Evolutionary conservation across 257 asterid species (phyloP), one percentile per base, ranked within the genome.

Genomic region (Petunia secreta): DNA sequence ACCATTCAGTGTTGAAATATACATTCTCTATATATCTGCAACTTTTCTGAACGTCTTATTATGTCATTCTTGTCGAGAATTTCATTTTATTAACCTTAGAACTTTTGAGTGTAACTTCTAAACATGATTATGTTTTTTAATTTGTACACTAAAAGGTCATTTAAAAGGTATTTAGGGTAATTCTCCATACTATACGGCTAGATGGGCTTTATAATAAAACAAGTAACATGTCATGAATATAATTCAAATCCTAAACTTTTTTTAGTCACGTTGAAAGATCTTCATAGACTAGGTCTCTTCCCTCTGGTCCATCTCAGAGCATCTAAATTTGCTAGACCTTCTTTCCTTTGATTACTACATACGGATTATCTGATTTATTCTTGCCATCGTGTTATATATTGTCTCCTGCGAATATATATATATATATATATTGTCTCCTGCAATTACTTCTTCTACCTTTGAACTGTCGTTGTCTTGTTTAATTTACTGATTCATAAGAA

Each of bases 41-140:
- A 64, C 71, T 39, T 67, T 67, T 67, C 38, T 69, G n/a, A 4
- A 69, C 2, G 57, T 44, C 76, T 69, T 46, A 11, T 69, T 46
- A 69, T 25, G 59, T 25, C 77, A 46, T 46, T 46, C 59, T 25
- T 69, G 77, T 69, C 77, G 77, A 46, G 11, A 58, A 46, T 46
- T 46, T 69, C 59, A 69, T 69, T 46, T 69, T 69, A 46, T 8
- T 25, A 48, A 10, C 10, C 2, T 25, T 69, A 10, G 25, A 46
- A 46, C 5, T 69, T 43, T 46, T 8, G 41, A 25, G 25, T 25
- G 25, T 25, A 25, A 25, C 25, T 25, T 25, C 25, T 25, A 25
- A 25, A 25, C 25, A 25, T 25, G 25, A 25, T 25, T 25, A 25
- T 25, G 25, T 25, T 63, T 2, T 37, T 65, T 6, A 40, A 9